These are phyloP conservation scores for Tricladium varicosporioides DNA, from an alignment of 2,329 filamentous ascomycete genomes.

Conservation along the genomic window DNA sequence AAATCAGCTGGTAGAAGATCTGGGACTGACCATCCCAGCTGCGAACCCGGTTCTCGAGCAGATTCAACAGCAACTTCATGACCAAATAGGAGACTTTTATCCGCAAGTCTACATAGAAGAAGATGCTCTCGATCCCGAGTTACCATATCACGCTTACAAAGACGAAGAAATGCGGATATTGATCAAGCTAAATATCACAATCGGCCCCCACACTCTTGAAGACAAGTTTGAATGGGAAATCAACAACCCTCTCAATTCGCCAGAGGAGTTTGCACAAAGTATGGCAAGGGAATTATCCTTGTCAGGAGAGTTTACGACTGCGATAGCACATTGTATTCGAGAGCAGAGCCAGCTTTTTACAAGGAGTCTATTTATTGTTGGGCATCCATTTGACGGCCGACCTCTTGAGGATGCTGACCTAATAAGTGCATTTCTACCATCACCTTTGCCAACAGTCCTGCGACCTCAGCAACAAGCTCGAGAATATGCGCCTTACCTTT, in stretches of 20 bases:
- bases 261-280: conserved; percentile 86
- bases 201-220: conserved; percentile 87
- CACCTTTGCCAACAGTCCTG: conserved; percentile 80
- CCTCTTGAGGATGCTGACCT: conserved; percentile 92
- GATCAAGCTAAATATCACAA: conserved; percentile 96
- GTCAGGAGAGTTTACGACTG: conserved; percentile 93
- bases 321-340: conserved; percentile 95
- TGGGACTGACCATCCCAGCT: conserved; percentile 73
- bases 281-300: conserved; percentile 90
- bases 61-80: conserved; percentile 69
- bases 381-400: conserved; percentile 91
- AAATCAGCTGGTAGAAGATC: conserved; percentile 85
- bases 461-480: conserved; percentile 89
- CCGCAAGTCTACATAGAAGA: conserved; percentile 89
- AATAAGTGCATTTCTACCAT: conserved; percentile 78
- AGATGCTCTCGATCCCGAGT: conserved; percentile 82
- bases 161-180: conserved; percentile 98
- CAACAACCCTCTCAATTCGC: conserved; percentile 89
- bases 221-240: conserved; percentile 99
- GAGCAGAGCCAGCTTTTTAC: conserved; percentile 96
- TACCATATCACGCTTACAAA: conserved; percentile 92
- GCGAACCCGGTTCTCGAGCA: conserved; percentile 61
- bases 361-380: conserved; percentile 86
- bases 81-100: conserved; percentile 91
- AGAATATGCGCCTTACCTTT: conserved; percentile 90